These are phyloP conservation scores for Dimocarpus longan DNA, from an alignment of 345 rosid genomes.

Conservation along the genomic window DNA sequence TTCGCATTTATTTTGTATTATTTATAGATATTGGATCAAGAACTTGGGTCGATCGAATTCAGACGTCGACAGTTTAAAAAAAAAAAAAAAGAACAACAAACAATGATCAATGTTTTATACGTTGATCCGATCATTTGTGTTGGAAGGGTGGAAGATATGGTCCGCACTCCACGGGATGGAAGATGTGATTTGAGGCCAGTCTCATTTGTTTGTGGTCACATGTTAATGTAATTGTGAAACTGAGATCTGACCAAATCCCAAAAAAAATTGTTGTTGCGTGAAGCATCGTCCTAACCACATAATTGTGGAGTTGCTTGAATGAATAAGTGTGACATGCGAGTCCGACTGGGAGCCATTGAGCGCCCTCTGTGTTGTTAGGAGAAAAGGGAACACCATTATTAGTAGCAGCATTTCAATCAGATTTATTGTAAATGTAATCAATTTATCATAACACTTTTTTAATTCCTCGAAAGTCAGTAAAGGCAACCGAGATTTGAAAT, in stretches of 20 bases:
- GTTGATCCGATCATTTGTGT: too few relatives aligned
- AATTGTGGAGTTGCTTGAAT: constrained; percentile 14
- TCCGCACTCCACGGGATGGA: too few relatives aligned
- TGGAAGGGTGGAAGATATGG: too few relatives aligned
- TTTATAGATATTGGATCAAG: too few relatives aligned
- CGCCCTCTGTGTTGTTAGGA: background rate
- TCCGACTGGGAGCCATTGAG: constrained; percentile 14
- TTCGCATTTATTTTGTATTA: too few relatives aligned
- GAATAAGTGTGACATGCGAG: background rate
- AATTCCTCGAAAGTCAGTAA: background rate
- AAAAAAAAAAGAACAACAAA: too few relatives aligned
- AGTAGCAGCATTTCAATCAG: background rate
- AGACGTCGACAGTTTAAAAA: too few relatives aligned
- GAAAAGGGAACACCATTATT: constrained; percentile 20
- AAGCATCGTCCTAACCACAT: constrained; percentile 16
- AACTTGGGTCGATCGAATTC: too few relatives aligned
- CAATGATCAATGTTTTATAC: too few relatives aligned
- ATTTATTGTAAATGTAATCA: background rate
- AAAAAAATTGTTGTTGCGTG: constrained; percentile 23
- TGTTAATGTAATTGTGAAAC: background rate
- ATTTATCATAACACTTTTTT: too few relatives aligned
- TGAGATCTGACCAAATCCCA: constrained; percentile 9
- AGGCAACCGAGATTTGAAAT: constrained; percentile 7
- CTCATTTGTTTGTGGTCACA: background rate
- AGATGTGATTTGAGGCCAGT: too few relatives aligned